These are phyloP conservation scores for Porogramme epimiltina DNA, from an alignment of 1,284 basidiomycete genomes.

Conservation along the genomic window DNA sequence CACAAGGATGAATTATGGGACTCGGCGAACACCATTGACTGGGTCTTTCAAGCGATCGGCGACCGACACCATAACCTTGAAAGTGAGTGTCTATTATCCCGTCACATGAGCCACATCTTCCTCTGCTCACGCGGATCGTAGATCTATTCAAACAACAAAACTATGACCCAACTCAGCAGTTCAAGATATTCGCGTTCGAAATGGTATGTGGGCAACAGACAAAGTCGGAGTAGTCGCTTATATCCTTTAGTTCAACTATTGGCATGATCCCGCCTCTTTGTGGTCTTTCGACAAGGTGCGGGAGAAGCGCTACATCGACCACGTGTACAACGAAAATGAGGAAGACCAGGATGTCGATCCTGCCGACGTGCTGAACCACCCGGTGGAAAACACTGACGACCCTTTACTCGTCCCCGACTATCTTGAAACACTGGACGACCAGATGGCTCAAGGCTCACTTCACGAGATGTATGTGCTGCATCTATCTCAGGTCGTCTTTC, in stretches of 20 bases:
- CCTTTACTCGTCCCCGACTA: neutral
- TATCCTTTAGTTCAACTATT: slow-evolving; percentile 10
- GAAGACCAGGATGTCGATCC: neutral
- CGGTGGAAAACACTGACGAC: neutral
- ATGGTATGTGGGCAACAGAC: slow-evolving; percentile 20
- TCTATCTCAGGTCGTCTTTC: no score
- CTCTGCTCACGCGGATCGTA: slow-evolving; percentile 10
- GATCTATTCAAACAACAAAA: slow-evolving; percentile 38
- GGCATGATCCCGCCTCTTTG: slow-evolving; percentile 6
- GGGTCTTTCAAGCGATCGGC: slow-evolving; percentile 23
- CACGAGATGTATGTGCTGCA: slow-evolving; percentile 3
- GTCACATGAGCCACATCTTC: neutral
- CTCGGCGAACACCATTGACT: slow-evolving; percentile 20
- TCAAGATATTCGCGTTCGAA: slow-evolving; percentile 28
- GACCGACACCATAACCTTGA: slow-evolving; percentile 23
- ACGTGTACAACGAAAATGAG: neutral
- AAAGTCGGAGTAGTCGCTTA: neutral
- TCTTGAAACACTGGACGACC: neutral
- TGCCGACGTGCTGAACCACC: neutral
- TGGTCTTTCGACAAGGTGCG: slow-evolving; percentile 5
- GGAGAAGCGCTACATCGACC: neutral
- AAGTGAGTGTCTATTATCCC: slow-evolving; percentile 10
- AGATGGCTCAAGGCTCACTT: neutral
- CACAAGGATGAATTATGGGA: slow-evolving; percentile 28
- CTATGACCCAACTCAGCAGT: slow-evolving; percentile 26